Percentiles rank a stretch among this genome's conserved stretches.
These are phyloP conservation scores for Zarea fungicola DNA, from an alignment of 2,329 filamentous ascomycete species.

Conservation along the genomic window DNA sequence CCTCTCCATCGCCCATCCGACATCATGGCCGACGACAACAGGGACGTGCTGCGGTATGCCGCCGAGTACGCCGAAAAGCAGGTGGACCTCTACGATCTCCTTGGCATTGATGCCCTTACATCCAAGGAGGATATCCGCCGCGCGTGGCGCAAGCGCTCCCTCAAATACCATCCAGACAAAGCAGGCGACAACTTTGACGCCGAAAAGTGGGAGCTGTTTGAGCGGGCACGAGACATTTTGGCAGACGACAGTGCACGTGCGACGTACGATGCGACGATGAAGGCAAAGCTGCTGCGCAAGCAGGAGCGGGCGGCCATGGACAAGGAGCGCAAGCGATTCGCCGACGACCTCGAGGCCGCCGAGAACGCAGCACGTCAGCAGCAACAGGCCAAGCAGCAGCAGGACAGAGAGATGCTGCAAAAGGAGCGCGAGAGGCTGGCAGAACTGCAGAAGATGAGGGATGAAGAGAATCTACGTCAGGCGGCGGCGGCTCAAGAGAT, in stretches of 20 bases:
- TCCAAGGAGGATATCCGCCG: constrained; percentile 70
- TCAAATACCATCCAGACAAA: constrained; percentile 96
- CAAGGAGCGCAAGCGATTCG: constrained; percentile 67
- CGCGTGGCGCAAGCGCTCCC: constrained; percentile 76
- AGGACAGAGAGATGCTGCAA: constrained; percentile 29
- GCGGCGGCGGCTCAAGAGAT: constrained; percentile 34
- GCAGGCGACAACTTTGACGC: constrained; percentile 69
- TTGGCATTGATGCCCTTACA: constrained; percentile 61
- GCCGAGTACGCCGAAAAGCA: constrained; percentile 56
- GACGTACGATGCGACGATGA: constrained; percentile 72
- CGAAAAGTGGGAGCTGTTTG: constrained; percentile 77
- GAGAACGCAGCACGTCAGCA: constrained; percentile 63
- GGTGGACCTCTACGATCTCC: constrained; percentile 72
- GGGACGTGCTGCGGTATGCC: constrained; percentile 48
- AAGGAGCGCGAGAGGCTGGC: constrained; percentile 32
- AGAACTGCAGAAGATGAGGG: constrained; percentile 32
- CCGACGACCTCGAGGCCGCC: constrained; percentile 77
- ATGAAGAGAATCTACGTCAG: constrained; percentile 32
- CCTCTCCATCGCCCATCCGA: background rate
- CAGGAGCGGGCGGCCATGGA: constrained; percentile 70
- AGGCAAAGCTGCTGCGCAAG: constrained; percentile 64
- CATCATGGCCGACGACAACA: constrained; percentile 34
- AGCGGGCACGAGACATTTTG: constrained; percentile 81
- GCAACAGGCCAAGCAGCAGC: constrained; percentile 42
- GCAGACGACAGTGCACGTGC: constrained; percentile 64